These are phyloP conservation scores for Ustilago shanxiensis DNA, from an alignment of 1,284 basidiomycete genomes.

Conservation along the genomic window DNA sequence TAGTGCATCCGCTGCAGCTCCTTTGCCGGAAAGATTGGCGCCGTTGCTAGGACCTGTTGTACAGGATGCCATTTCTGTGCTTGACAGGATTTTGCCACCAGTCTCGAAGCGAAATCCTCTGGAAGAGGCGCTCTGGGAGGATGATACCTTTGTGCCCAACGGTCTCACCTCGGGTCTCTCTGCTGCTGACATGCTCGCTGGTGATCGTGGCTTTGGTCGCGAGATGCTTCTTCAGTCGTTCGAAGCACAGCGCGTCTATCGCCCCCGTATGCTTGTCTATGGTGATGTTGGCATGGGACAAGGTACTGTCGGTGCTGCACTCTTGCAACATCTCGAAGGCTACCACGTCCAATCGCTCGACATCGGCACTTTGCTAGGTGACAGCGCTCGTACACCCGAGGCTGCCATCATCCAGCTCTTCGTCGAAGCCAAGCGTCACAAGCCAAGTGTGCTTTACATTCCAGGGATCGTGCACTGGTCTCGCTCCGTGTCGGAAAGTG, in stretches of 20 bases:
- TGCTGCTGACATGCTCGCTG: slow-evolving; percentile 51
- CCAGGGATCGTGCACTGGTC: slow-evolving; percentile 91
- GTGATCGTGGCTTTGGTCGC: slow-evolving; percentile 61
- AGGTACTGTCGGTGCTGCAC: slow-evolving; percentile 86
- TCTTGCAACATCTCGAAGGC: slow-evolving; percentile 93
- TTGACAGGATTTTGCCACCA: slow-evolving; percentile 72
- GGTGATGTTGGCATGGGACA: slow-evolving; percentile 91
- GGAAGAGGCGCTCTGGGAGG: slow-evolving; percentile 88
- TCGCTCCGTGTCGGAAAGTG: slow-evolving; percentile 83
- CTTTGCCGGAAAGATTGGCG: slow-evolving; percentile 86
- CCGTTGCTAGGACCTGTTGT: slow-evolving; percentile 82
- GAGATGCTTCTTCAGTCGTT: slow-evolving; percentile 77
- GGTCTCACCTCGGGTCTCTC: slow-evolving; percentile 33
- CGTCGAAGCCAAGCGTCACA: slow-evolving; percentile 95
- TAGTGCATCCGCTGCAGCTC: slow-evolving; percentile 83
- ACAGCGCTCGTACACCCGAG: slow-evolving; percentile 89
- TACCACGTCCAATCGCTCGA: slow-evolving; percentile 95
- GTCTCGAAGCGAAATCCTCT: slow-evolving; percentile 73
- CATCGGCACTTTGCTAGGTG: slow-evolving; percentile 86
- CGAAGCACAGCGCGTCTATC: slow-evolving; percentile 89
- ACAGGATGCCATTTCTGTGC: slow-evolving; percentile 78
- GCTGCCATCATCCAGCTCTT: slow-evolving; percentile 96
- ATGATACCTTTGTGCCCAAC: slow-evolving; percentile 76
- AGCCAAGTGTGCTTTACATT: slow-evolving; percentile 94
- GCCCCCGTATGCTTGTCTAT: slow-evolving; percentile 87